phyloP scores from a whole-genome alignment of 2,329 filamentous ascomycete genomes.

The Ophiosphaerella narmari region DNA sequence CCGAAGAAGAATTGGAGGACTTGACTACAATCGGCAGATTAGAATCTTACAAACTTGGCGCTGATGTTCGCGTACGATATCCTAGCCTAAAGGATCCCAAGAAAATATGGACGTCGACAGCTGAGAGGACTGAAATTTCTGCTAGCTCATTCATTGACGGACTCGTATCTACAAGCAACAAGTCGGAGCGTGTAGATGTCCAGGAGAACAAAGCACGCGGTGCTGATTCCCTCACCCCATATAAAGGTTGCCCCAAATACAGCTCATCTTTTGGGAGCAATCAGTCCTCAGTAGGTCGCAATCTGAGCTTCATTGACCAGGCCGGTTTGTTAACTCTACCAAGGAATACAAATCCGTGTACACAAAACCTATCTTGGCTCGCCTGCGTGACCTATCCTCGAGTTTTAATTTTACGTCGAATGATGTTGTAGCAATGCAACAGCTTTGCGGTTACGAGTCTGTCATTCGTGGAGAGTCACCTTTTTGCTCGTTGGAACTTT shows the following conservation, averaged over 20 bases:
- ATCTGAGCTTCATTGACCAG: neutral
- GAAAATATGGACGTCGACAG: slow-evolving; percentile 66
- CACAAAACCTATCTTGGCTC: slow-evolving; percentile 63
- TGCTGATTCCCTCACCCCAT: slow-evolving; percentile 66
- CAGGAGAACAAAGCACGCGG: slow-evolving; percentile 62
- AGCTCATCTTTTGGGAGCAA: slow-evolving; percentile 61
- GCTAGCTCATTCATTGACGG: slow-evolving; percentile 64
- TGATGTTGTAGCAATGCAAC: slow-evolving; percentile 69
- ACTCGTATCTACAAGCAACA: slow-evolving; percentile 57
- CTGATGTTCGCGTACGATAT: slow-evolving; percentile 64
- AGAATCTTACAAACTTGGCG: slow-evolving; percentile 64
- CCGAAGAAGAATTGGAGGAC: slow-evolving; percentile 61
- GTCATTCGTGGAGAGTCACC: slow-evolving; percentile 66
- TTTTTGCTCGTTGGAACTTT: slow-evolving; percentile 65
- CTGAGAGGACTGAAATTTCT: slow-evolving; percentile 64
- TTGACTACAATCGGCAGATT: slow-evolving; percentile 65
- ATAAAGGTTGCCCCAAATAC: slow-evolving; percentile 68
- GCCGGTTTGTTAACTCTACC: neutral
- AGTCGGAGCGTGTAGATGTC: slow-evolving; percentile 60
- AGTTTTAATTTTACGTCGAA: slow-evolving; percentile 66
- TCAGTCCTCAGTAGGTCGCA: slow-evolving; percentile 50
- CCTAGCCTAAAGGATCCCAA: slow-evolving; percentile 58
- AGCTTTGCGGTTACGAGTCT: slow-evolving; percentile 68
- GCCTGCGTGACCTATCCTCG: slow-evolving; percentile 59
- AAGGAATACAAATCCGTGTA: slow-evolving; percentile 59